Evolutionary conservation across 2,329 filamentous ascomycete genomes (phyloP).

Genomic region (Boeremia exigua): DNA sequence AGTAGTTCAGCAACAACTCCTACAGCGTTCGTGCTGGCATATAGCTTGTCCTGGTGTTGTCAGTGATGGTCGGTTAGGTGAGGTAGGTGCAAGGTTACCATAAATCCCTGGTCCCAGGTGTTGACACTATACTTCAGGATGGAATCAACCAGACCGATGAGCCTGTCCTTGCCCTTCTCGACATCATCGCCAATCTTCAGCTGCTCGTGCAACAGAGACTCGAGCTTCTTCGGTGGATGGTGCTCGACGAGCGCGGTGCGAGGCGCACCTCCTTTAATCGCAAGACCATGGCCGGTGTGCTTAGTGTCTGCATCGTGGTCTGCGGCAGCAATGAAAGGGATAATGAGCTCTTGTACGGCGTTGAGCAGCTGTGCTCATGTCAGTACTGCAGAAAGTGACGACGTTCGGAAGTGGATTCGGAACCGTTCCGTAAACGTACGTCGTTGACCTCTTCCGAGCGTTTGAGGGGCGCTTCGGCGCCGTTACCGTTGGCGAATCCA

Average conservation of each 20-base stretch:
- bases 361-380: slow-evolving; percentile 65
- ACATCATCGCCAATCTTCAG: slow-evolving; percentile 46
- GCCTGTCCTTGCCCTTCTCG: slow-evolving; percentile 51
- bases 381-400: slow-evolving; percentile 8
- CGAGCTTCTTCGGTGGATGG: slow-evolving; percentile 52
- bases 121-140: slow-evolving; percentile 89
- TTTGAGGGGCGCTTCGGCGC: slow-evolving; percentile 32
- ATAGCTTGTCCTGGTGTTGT: slow-evolving; percentile 74
- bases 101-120: slow-evolving; percentile 97
- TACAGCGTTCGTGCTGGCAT: slow-evolving; percentile 85
- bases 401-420: slow-evolving; percentile 5
- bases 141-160: slow-evolving; percentile 63
- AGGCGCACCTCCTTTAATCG: slow-evolving; percentile 66
- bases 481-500: slow-evolving; percentile 8
- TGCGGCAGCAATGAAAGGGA: slow-evolving; percentile 74
- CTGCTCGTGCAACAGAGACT: slow-evolving; percentile 44
- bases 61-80: neutral
- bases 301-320: slow-evolving; percentile 67
- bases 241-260: slow-evolving; percentile 53
- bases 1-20: slow-evolving; percentile 86
- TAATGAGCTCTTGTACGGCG: slow-evolving; percentile 70
- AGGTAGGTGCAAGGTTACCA: slow-evolving; percentile 48
- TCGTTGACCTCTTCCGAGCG: slow-evolving; percentile 49
- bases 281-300: slow-evolving; percentile 62
- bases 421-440: slow-evolving; percentile 29